Evolutionary conservation across 73 alveolate species (phyloP), one percentile per base, ranked within the genome.

Genomic region (Symbiodinium natans): DNA sequence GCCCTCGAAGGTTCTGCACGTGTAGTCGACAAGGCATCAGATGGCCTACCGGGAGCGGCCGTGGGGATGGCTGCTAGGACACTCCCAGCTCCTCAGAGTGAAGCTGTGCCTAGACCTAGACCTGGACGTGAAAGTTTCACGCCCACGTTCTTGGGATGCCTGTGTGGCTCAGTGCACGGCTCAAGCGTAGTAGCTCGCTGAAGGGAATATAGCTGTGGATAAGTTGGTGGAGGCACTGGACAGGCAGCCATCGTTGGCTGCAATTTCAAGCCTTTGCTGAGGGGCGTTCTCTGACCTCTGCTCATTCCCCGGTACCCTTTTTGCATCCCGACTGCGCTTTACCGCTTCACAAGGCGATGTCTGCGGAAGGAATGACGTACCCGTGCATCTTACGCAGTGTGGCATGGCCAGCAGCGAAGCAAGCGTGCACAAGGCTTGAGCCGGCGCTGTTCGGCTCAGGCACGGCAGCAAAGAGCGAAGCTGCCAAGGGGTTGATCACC

Each of bases 1-100:
- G n/a, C n/a, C n/a, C n/a, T n/a, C n/a, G n/a, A n/a, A n/a, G n/a
- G n/a, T n/a, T n/a, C n/a, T n/a, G n/a, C n/a, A 29, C 27, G 71
- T 15, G 3, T 52, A 13, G 68, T 52, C 59, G 31, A 25, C 34
- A 15, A 88, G 95, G 95, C 95, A 88, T 59, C 41, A 68, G 25
- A 88, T 88, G 95, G 95, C 73, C 33, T 88, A 88, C 95, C 95
- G 95, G 19, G 95, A 88, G 83, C 85, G 95, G 29, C 95, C 95
- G 3, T 88, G 95, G 95, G 95, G 95, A 10, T 88, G 95, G 95
- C 95, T 88, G 68, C 36, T 88, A 88, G 95, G 95, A 56, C 41
- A 56, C 17, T 29, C 27, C 0, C 75, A 21, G n/a, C n/a, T n/a
- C n/a, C n/a, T n/a, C n/a, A n/a, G n/a, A n/a, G n/a, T n/a, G n/a